phyloP scores from a whole-genome alignment of 192 early-diverging fungal species.

The Backusella parvicylindrica region DNA sequence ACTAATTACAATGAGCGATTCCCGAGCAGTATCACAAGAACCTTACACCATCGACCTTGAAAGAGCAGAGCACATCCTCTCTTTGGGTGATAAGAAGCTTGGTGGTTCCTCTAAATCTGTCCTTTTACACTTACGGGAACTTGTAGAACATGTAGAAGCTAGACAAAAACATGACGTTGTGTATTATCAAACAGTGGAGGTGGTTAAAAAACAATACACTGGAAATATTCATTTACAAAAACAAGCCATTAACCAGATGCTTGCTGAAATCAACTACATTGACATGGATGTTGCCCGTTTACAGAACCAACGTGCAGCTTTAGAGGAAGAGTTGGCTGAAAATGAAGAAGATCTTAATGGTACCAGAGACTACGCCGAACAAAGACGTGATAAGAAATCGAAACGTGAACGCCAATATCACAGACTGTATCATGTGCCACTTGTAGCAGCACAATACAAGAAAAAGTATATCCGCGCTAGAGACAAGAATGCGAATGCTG shows the following conservation, averaged over 20 bases:
- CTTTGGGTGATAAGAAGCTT: not conserved
- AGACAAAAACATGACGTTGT: constrained; percentile 1
- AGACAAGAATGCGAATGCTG: constrained; percentile 24
- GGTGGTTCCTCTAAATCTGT: not conserved
- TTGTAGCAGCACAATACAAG: constrained; percentile 13
- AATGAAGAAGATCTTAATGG: constrained; percentile 10
- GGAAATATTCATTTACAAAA: not conserved
- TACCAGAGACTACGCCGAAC: constrained; percentile 18
- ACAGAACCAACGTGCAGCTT: not conserved
- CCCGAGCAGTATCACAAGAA: not conserved
- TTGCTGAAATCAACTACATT: not conserved
- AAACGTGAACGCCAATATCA: constrained; percentile 25
- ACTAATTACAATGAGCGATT: not conserved
- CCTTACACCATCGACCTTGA: not conserved
- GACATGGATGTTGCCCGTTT: not conserved
- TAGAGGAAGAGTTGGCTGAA: not conserved
- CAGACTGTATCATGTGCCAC: constrained; percentile 20
- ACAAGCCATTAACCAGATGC: constrained; percentile 11
- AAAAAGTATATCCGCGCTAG: constrained; percentile 26
- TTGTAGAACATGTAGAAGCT: not conserved
- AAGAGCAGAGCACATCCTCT: not conserved
- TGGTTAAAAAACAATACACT: not conserved
- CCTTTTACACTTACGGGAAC: constrained; percentile 4
- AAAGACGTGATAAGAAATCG: constrained; percentile 16
- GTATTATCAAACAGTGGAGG: not conserved